Evolutionary conservation across 2,329 filamentous ascomycete genomes (phyloP).

Genomic region (Daldinia sp.): DNA sequence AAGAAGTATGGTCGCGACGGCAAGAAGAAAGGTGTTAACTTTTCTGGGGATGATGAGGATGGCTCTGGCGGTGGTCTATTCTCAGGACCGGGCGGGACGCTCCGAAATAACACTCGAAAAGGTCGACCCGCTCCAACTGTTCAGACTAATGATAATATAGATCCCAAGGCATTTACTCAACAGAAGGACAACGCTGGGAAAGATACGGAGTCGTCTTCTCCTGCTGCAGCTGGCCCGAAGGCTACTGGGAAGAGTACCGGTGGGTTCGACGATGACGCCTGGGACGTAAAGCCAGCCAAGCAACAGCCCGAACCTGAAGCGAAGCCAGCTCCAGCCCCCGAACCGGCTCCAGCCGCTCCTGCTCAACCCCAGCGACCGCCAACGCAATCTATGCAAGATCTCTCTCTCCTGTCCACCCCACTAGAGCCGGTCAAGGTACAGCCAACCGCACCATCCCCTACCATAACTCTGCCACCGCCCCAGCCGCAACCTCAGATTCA

Average conservation of each 20-base stretch:
- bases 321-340: conserved; percentile 70
- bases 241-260: conserved; percentile 49
- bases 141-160: conserved; percentile 85
- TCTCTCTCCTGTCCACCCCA: conserved; percentile 66
- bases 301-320: conserved; percentile 62
- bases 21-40: conserved; percentile 60
- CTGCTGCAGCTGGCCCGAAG: conserved; percentile 48
- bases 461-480: conserved; percentile 52
- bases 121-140: conserved; percentile 88
- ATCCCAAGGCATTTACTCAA: conserved; percentile 84
- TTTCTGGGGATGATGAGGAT: conserved; percentile 60
- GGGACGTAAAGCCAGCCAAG: conserved; percentile 90
- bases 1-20: conserved; percentile 78
- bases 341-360: conserved; percentile 57
- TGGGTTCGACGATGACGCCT: conserved; percentile 93
- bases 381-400: conserved; percentile 62
- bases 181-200: conserved; percentile 63
- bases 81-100: conserved; percentile 88
- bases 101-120: conserved; percentile 95
- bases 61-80: conserved; percentile 82
- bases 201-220: conserved; percentile 55
- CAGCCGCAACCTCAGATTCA: conserved; percentile 50
- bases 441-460: conserved; percentile 50
- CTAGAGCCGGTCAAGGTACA: conserved; percentile 63
- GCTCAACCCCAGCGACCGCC: conserved; percentile 49